Evolutionary conservation across 2,329 filamentous ascomycete genomes (phyloP), one percentile per base, ranked within the genome.

Genomic region (Aspergillus jensenii): DNA sequence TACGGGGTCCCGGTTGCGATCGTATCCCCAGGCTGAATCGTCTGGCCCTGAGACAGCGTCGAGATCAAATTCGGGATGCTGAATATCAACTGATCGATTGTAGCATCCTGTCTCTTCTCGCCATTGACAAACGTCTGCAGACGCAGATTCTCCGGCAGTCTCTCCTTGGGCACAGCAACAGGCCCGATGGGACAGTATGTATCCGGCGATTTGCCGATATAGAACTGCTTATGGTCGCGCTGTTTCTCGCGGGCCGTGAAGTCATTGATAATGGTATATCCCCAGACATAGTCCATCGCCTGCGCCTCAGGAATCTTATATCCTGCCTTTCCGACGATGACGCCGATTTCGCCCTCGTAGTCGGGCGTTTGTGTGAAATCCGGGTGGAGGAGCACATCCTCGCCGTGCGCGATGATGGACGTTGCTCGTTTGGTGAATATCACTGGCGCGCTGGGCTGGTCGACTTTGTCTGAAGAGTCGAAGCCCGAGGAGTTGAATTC

Each of bases 181-280:
- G 82, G 82, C 1, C 82, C 82, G 74, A 84, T 84, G 0, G 82
- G 82, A 59, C 82, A 85, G 61, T 81, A 84, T 0, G 81, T 83
- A 65, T 85, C 82, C 0, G 78, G 70, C 0, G 79, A 82, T 65
- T 85, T 85, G 8, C 83, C 83, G 49, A 86, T 79, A 55, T 80
- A 85, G 66, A 85, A 86, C 60, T 86, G 84, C 66, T 85, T 85
- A 58, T 86, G 83, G 49, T 86, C 82, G 25, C 81, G 68, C 66
- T 86, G 83, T 62, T 77, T 75, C 44, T 81, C 80, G 11, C 83
- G 71, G 0, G 82, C 81, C 0, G 82, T 83, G n/a, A 85, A 72
- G 50, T 85, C 83, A 62, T 86, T 85, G 44, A 81, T 76, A 39
- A 84, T 84, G 0, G 81, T 84, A 59, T 80, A 85, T 0, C 83